Evolutionary conservation across 306 rosid genomes (phyloP), one percentile per base, ranked within the genome.

Genomic region (Albizia julibrissin): DNA sequence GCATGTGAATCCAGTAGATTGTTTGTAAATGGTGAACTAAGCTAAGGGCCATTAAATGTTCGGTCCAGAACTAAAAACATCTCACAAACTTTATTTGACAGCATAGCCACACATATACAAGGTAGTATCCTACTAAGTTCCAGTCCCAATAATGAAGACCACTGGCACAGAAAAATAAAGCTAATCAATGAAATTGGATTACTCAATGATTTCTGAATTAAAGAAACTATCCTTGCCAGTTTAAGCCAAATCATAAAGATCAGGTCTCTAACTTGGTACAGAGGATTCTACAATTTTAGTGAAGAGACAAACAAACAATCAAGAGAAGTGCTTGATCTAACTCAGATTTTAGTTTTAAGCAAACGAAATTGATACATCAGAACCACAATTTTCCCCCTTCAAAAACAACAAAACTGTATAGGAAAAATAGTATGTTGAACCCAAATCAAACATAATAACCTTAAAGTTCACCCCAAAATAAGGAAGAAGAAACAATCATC

Each of bases 161-260:
- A 83, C 26, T 44, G 24, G 29, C 44, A 86, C 26, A 80, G 46
- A 65, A 75, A 14, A 83, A 80, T 26, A 62, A 56, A 80, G 47
- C 26, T 47, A 52, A 31, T 78, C 37, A 71, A 80, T 69, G 56
- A 70, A 76, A 75, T 54, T 37, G n/a, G 40, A 59, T 40, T 65
- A 76, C 34, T 52, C 50, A 42, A 69, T 5, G 37, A 42, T 21
- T 11, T 79, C 75, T 21, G 27, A 74, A 52, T 64, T 65, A 52
- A 68, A 14, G 70, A 50, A 74, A 79, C 46, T n/a, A 39, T 64
- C 27, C 19, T 56, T 56, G 72, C 42, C 54, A 61, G 74, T 69
- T 42, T 52, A 61, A 52, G 78, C 79, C 46, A 43, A 43, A 44
- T 44, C 19, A n/a, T 40, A 40, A 42, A n/a, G 2, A 22, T 12